Percentiles rank a stretch among this genome's conserved stretches.
Evolutionary conservation across 129 eudicot genomes (phyloP).

Genomic region (Arctium minus): DNA sequence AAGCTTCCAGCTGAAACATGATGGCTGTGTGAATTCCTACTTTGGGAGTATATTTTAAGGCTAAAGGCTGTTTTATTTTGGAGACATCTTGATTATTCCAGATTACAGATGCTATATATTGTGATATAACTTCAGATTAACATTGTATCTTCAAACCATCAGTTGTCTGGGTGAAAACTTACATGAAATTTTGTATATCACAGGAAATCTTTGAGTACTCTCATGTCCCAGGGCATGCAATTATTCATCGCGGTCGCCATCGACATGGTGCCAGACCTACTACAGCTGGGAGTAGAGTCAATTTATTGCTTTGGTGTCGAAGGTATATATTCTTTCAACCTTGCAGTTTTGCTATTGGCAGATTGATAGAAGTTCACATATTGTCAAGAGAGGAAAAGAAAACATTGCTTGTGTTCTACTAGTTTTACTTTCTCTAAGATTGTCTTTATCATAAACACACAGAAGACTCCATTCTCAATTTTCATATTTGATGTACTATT

Average conservation of each 20-base stretch:
- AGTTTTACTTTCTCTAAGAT: too few relatives aligned
- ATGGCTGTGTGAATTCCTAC: background rate
- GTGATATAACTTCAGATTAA: background rate
- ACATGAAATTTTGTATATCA: slow-evolving; percentile 8
- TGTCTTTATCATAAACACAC: background rate
- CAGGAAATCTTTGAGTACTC: slow-evolving; percentile 82
- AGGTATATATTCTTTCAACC: slow-evolving; percentile 41
- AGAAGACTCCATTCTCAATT: background rate
- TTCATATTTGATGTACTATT: background rate
- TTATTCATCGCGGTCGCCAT: slow-evolving; percentile 94
- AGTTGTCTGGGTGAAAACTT: slow-evolving; percentile 3
- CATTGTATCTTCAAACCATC: background rate
- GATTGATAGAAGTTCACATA: background rate
- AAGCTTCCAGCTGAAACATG: background rate
- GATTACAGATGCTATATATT: background rate
- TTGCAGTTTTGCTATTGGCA: slow-evolving; percentile 1
- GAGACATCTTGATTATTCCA: too few relatives aligned
- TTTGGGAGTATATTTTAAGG: background rate
- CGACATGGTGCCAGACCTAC: slow-evolving; percentile 97
- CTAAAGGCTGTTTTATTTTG: background rate
- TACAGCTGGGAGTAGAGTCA: slow-evolving; percentile 66
- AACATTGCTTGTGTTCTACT: background rate
- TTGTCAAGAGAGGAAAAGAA: background rate
- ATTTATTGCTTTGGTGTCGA: slow-evolving; percentile 87
- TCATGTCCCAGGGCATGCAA: slow-evolving; percentile 77